phyloP scores from a whole-genome alignment of 2,329 filamentous ascomycete genomes.

The Neofusicoccum sp. region DNA sequence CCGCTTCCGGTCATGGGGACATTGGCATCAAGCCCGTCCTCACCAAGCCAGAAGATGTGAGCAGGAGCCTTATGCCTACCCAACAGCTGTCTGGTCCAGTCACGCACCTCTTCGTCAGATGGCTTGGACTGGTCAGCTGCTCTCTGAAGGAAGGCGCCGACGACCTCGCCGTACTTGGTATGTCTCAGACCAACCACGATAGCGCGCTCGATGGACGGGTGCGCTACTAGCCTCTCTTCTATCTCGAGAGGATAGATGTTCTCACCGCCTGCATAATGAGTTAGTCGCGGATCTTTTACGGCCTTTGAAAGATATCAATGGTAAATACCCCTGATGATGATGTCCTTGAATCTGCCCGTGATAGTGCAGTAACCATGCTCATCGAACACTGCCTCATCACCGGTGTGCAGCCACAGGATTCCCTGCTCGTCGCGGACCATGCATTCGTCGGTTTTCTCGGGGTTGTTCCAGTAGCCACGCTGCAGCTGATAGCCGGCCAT shows the following conservation, averaged over 20 bases:
- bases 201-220: conserved; percentile 64
- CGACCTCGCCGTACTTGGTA: conserved; percentile 73
- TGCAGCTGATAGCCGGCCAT: conserved; percentile 78
- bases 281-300: neutral
- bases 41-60: conserved; percentile 76
- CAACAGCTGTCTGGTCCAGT: conserved; percentile 41
- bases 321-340: conserved; percentile 67
- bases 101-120: conserved; percentile 36
- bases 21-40: conserved; percentile 38
- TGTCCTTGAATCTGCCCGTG: conserved; percentile 77
- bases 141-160: conserved; percentile 62
- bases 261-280: conserved; percentile 33
- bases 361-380: conserved; percentile 65
- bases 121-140: conserved; percentile 27
- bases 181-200: conserved; percentile 72
- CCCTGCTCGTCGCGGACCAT: conserved; percentile 67
- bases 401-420: conserved; percentile 43
- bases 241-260: conserved; percentile 69
- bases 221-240: conserved; percentile 69
- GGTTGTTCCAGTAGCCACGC: conserved; percentile 66
- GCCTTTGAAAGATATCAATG: conserved; percentile 27
- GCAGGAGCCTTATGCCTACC: conserved; percentile 59
- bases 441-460: conserved; percentile 73
- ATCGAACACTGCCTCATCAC: conserved; percentile 43
- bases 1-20: conserved; percentile 49